phyloP scores from a whole-genome alignment of 2,329 filamentous ascomycete species.

The Colletotrichum costaricense region DNA sequence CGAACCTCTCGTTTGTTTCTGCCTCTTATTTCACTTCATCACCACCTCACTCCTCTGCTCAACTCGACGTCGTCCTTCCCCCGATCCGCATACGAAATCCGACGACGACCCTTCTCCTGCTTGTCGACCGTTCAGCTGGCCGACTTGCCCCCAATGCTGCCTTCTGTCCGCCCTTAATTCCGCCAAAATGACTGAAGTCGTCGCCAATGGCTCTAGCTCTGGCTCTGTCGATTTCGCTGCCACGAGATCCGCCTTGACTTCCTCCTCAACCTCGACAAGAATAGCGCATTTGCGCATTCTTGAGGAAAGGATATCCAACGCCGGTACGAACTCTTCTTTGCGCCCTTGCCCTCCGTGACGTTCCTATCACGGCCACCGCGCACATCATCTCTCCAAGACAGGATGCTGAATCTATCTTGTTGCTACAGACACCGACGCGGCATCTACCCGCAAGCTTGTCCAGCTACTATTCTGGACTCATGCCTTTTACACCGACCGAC shows the following conservation, averaged over 20 bases:
- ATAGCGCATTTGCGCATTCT: slow-evolving; percentile 65
- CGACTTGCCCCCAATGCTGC: slow-evolving; percentile 33
- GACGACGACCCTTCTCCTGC: not conserved
- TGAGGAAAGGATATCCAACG: slow-evolving; percentile 66
- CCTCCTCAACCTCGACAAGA: slow-evolving; percentile 70
- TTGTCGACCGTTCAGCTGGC: slow-evolving; percentile 26
- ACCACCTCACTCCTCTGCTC: not conserved
- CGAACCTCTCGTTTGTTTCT: not conserved
- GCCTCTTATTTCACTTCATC: not conserved
- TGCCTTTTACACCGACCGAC: slow-evolving; percentile 85
- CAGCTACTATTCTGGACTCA: slow-evolving; percentile 88
- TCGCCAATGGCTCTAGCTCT: slow-evolving; percentile 48
- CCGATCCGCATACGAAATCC: not conserved
- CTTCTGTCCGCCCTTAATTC: slow-evolving; percentile 33
- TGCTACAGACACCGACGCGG: slow-evolving; percentile 57
- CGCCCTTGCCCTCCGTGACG: not conserved
- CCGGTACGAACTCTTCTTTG: slow-evolving; percentile 56
- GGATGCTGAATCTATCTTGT: slow-evolving; percentile 22
- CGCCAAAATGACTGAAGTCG: slow-evolving; percentile 62
- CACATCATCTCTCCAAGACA: not conserved
- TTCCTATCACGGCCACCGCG: not conserved
- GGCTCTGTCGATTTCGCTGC: slow-evolving; percentile 61
- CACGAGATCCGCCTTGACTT: slow-evolving; percentile 63
- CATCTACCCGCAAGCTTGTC: slow-evolving; percentile 67
- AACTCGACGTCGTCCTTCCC: not conserved